Base-by-base conservation (phyloP, 257 asterid genomes). In the Solanum chmielewskii region DNA sequence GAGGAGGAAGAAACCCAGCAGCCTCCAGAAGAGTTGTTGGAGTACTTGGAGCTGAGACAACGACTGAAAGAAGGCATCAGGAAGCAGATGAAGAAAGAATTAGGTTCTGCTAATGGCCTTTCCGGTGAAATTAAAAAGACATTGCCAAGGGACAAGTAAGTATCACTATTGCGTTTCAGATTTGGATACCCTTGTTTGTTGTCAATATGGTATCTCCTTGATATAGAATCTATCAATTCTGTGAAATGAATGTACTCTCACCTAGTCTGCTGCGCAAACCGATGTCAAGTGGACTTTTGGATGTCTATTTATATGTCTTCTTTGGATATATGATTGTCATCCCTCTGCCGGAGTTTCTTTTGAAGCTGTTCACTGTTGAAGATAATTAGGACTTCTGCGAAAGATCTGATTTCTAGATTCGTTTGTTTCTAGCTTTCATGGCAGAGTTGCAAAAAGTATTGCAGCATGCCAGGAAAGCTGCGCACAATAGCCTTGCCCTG, bases 11-110 rank as follows among this genome's bases (percentile, higher is more conserved):
- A 91, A 90, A 87, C 86, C 86, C 93, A 89, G 75, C 90, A 90
- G 89, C 97, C 97, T 64, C 90, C 97, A 52, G 92, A 90, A 89
- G 99, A 94, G 89, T 93, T 89, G 89, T 87, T 92, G 94, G 95
- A 94, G 71, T 97, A 94, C 89, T 94, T 97, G 74, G 93, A 88
- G 85, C 87, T 93, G 85, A 93, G 99, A 92, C 94, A 94, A 87
- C 90, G 86, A 23, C 62, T 95, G 77, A 97, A 97, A 89, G 98
- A 95, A 60, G 74, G 87, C 1, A 78, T 91, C 80, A 92, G 95
- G 86, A 92, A 91, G 92, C 80, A 92, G 94, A 91, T 92, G 93
- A 95, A 91, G 91, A 93, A 95, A 86, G 96, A 94, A 59, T 45
- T 68, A 39, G 98, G 98, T 64, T 83, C 94, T 82, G 92, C 82